Conservation (phyloP, 768 basidiomycete species). For the Amanita polypyramis region DNA sequence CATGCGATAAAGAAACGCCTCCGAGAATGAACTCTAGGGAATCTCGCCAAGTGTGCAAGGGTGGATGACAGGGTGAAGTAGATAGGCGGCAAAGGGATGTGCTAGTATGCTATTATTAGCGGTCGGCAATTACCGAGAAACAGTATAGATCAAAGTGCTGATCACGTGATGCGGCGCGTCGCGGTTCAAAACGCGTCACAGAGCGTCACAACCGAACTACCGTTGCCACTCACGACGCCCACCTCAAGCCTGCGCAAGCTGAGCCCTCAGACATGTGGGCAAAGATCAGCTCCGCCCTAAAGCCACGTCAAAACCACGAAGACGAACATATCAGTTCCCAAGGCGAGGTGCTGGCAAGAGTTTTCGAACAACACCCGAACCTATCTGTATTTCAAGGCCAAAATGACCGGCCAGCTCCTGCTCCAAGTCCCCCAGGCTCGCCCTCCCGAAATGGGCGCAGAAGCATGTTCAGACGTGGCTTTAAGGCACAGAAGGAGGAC, state of each 20-base stretch:
- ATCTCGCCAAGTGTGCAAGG: constrained; percentile 71
- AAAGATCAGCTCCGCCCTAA: constrained; percentile 48
- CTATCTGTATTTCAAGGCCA: constrained; percentile 42
- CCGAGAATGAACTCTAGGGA: constrained; percentile 49
- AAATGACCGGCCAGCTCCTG: constrained; percentile 18
- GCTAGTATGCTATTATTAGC: no score
- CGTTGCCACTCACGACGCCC: constrained; percentile 5
- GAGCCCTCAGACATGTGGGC: constrained; percentile 43
- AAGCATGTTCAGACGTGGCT: constrained; percentile 45
- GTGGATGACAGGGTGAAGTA: constrained; percentile 30
- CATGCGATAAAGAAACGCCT: constrained; percentile 60
- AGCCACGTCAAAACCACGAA: constrained; percentile 24
- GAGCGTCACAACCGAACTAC: constrained; percentile 9
- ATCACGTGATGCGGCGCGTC: constrained; percentile 13
- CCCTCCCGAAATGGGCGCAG: constrained; percentile 37
- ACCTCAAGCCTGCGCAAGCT: not conserved
- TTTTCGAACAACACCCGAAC: constrained; percentile 53
- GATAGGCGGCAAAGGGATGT: no score
- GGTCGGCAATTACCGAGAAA: not conserved
- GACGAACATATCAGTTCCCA: constrained; percentile 21
- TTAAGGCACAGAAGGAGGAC: constrained; percentile 33
- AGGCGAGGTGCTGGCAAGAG: constrained; percentile 36
- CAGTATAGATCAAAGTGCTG: not conserved
- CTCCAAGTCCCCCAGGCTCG: constrained; percentile 34
- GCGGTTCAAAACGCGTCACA: constrained; percentile 8